These are phyloP conservation scores for Clarireedia paspali DNA, from an alignment of 2,329 filamentous ascomycete species.

Conservation along the genomic window DNA sequence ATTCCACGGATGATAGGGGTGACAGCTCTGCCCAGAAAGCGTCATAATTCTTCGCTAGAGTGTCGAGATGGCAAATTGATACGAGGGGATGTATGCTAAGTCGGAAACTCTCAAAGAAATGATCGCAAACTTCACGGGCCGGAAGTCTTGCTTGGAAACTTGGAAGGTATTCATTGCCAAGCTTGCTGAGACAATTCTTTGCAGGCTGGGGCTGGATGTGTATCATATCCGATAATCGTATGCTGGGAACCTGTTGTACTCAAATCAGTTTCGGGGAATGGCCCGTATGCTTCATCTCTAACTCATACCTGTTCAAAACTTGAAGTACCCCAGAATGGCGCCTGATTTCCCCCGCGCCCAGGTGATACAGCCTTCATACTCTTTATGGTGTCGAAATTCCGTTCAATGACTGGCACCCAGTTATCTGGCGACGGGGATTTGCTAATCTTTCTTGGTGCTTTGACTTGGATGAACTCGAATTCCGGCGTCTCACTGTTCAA, in stretches of 20 bases:
- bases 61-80: neutral
- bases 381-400: neutral
- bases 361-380: neutral
- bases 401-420: neutral
- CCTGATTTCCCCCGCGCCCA: neutral
- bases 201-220: neutral
- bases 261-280: too few species aligned
- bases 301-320: neutral
- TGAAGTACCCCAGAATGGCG: neutral
- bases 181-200: neutral
- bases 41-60: neutral
- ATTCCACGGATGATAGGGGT: slow-evolving; percentile 1
- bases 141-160: neutral
- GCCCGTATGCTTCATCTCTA: too few species aligned
- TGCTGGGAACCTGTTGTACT: neutral
- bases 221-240: neutral
- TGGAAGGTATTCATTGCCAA: neutral
- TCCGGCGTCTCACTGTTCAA: slow-evolving; percentile 3
- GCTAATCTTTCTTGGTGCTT: neutral
- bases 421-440: neutral
- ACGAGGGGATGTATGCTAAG: slow-evolving; percentile 1
- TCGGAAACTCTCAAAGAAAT: slow-evolving; percentile 6
- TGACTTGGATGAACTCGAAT: slow-evolving; percentile 2
- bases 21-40: slow-evolving; percentile 4
- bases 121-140: neutral